phyloP scores from a whole-genome alignment of 177 flowering plant species.

The Tripterygium wilfordii region DNA sequence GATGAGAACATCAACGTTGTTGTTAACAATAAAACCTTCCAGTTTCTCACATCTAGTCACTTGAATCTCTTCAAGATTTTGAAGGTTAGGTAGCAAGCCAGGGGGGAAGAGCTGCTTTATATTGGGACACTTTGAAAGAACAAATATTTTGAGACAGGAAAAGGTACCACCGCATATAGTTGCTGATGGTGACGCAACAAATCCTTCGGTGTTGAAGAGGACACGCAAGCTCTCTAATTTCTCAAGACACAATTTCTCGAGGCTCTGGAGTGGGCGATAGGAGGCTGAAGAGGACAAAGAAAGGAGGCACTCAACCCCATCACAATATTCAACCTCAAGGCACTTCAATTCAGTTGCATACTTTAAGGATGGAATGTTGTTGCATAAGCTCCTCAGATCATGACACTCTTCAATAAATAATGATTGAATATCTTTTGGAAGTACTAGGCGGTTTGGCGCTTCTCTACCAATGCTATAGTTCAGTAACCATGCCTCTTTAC shows the following conservation, averaged over 20 bases:
- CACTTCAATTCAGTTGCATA: background rate
- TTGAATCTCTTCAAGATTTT: conserved; percentile 6
- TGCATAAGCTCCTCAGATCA: background rate
- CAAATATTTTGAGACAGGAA: background rate
- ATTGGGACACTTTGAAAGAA: background rate
- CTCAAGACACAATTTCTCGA: background rate
- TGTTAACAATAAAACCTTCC: conserved; percentile 7
- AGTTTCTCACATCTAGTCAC: background rate
- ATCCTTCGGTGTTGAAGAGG: background rate
- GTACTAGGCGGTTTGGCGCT: background rate
- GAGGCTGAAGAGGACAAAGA: background rate
- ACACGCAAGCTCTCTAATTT: background rate
- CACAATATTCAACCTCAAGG: background rate
- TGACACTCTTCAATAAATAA: background rate
- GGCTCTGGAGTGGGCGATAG: background rate
- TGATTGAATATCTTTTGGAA: background rate
- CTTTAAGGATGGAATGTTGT: background rate
- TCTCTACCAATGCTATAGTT: background rate
- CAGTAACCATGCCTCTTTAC: too few relatives aligned
- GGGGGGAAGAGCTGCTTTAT: conserved; percentile 3
- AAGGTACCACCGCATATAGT: background rate
- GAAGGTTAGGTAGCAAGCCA: conserved; percentile 1
- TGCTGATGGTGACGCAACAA: background rate
- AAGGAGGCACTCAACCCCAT: background rate
- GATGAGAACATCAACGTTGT: background rate